Percentiles rank a stretch among this genome's conserved stretches.
These are phyloP conservation scores for Naematelia encephala DNA, from an alignment of 768 basidiomycete species.

Conservation along the genomic window DNA sequence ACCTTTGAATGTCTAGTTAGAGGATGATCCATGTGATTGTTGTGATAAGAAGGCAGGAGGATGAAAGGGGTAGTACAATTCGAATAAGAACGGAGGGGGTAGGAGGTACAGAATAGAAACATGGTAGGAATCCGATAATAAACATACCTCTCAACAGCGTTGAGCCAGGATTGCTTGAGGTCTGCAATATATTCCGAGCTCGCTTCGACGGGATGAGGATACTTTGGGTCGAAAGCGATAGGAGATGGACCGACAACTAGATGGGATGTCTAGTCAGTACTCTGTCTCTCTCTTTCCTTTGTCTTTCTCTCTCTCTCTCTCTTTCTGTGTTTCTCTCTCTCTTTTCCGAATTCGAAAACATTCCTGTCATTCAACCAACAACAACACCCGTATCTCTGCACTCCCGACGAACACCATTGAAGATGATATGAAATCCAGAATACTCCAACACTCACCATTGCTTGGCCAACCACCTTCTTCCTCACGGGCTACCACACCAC, in stretches of 20 bases:
- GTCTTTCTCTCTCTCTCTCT: too few species aligned
- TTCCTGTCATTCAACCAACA: not conserved
- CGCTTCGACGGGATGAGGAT: conserved; percentile 62
- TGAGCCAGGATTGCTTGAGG: conserved; percentile 61
- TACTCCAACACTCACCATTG: conserved; percentile 57
- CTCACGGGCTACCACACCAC: conserved; percentile 52
- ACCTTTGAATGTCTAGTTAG: conserved; percentile 20
- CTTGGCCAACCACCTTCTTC: conserved; percentile 71
- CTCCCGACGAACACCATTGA: too few species aligned
- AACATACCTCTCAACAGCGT: conserved; percentile 33
- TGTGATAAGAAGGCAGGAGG: not conserved
- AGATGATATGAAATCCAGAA: too few species aligned
- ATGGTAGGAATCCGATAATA: not conserved
- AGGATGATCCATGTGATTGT: too few species aligned
- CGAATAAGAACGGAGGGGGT: not conserved
- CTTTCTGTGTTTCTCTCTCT: too few species aligned
- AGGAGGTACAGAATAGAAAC: not conserved
- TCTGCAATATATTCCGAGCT: conserved; percentile 58
- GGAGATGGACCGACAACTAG: conserved; percentile 64
- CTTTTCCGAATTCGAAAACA: not conserved
- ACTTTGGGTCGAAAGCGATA: conserved; percentile 57
- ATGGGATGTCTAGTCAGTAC: conserved; percentile 16
- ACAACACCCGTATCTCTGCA: too few species aligned
- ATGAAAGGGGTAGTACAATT: not conserved
- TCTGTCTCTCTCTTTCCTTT: too few species aligned